Conservation (phyloP, 768 basidiomycete genomes). For the Gelatoporia subvermispora region DNA sequence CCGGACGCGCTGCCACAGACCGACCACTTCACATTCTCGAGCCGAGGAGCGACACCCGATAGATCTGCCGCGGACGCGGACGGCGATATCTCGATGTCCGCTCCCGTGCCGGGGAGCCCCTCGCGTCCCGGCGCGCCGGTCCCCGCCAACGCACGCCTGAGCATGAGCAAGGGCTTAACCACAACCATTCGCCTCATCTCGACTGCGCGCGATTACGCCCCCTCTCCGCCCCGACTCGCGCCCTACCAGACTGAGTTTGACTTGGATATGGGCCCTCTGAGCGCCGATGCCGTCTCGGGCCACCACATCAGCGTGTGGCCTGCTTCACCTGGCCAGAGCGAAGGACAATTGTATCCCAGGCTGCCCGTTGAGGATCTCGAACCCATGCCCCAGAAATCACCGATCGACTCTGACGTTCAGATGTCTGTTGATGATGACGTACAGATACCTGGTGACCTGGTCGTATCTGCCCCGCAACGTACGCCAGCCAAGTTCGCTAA, state of each 20-base stretch:
- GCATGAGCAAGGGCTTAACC: slow-evolving; percentile 37
- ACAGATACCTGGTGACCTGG: slow-evolving; percentile 33
- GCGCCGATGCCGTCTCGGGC: slow-evolving; percentile 3
- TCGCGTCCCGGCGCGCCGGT: slow-evolving; percentile 58
- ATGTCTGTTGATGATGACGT: slow-evolving; percentile 18
- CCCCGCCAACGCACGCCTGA: slow-evolving; percentile 55
- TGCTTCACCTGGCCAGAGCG: slow-evolving; percentile 26
- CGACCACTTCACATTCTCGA: slow-evolving; percentile 41
- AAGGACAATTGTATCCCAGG: slow-evolving; percentile 34
- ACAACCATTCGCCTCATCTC: slow-evolving; percentile 47
- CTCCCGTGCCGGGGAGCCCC: slow-evolving; percentile 57
- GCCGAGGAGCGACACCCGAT: slow-evolving; percentile 19
- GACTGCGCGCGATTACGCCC: slow-evolving; percentile 8
- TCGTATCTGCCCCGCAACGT: slow-evolving; percentile 16
- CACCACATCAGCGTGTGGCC: slow-evolving; percentile 34
- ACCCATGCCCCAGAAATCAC: slow-evolving; percentile 13
- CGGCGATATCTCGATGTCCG: slow-evolving; percentile 13
- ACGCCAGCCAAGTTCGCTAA: slow-evolving; percentile 23
- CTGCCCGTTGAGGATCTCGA: slow-evolving; percentile 29
- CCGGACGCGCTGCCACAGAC: slow-evolving; percentile 13
- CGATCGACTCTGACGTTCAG: slow-evolving; percentile 3
- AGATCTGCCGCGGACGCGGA: background rate
- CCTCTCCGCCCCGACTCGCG: slow-evolving; percentile 56
- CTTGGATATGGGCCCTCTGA: slow-evolving; percentile 55
- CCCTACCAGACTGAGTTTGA: slow-evolving; percentile 68